These are phyloP conservation scores for Glycyrrhiza uralensis DNA, from an alignment of 306 rosid species.

Conservation along the genomic window DNA sequence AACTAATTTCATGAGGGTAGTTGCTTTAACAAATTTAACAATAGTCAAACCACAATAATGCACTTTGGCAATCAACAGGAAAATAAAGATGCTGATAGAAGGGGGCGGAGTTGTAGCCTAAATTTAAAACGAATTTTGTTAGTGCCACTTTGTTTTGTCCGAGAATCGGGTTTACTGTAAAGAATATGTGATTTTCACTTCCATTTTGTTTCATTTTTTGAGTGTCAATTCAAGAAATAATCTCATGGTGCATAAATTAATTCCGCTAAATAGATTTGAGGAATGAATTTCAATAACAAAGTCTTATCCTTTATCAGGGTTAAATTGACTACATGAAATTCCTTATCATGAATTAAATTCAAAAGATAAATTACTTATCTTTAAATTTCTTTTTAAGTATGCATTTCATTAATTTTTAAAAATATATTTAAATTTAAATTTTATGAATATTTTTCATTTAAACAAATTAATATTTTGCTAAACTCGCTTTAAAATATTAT, in stretches of 20 bases:
- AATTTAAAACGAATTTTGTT: neutral
- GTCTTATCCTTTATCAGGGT: no score
- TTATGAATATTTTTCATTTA: neutral
- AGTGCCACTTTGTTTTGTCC: neutral
- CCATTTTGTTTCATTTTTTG: neutral
- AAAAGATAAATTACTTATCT: no score
- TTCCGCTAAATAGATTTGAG: neutral
- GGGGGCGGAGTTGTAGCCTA: neutral
- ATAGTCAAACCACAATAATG: constrained; percentile 16
- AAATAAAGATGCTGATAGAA: neutral
- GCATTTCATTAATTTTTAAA: no score
- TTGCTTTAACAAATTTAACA: constrained; percentile 4
- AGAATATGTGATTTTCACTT: neutral
- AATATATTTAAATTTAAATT: no score
- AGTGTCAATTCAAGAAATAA: no score
- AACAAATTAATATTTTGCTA: neutral
- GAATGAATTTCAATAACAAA: neutral
- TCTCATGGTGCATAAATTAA: no score
- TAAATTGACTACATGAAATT: no score
- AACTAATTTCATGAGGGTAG: neutral
- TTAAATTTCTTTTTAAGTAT: neutral
- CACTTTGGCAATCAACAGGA: neutral
- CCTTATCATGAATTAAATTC: no score
- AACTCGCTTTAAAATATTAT: neutral
- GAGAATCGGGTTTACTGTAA: neutral